Base-by-base conservation (phyloP, 2,329 filamentous ascomycete species). In the Huntiella abstrusa region DNA sequence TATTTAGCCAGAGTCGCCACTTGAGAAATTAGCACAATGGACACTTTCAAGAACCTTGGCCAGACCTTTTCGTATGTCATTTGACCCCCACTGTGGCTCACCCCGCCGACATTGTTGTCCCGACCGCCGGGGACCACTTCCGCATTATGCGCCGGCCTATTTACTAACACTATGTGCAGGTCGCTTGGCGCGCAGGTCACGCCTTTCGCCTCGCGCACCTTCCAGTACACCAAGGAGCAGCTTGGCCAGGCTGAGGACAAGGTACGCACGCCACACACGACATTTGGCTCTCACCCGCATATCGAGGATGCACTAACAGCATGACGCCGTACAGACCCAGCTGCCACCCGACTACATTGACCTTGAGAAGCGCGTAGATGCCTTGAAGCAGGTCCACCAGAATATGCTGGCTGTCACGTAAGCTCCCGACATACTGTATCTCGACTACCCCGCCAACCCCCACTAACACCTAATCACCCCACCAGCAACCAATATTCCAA, bases 151-250 rank as follows among this genome's bases (percentile, higher is more conserved):
- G 22, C 22, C 22, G 22, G 22, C 10, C 22, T 10, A 10, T 7
- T 28, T 28, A 10, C 22, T 28, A 28, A 28, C 22, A 40, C 38
- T 7, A 33, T 12, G 7, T 22, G 36, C 56, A 70, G 69, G 59
- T 70, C 67, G 59, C 61, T 76, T 58, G 87, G 86, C 59, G 80
- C 83, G 53, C 79, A 80, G 55, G 83, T 96, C 64, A 86, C 84
- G 54, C 91, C 91, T 33, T 94, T 93, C 61, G 86, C 87, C 53
- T 82, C 85, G 58, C 82, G 88, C 59, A 95, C 86, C 48, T 85
- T 93, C 64, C 91, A 98, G 69, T 92, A 88, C 69, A 84, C 94
- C 62, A 95, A 93, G 71, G 91, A 98, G 67, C 87, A 95, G 67
- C 75, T 96, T 52, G 91, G 91, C 44, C 84, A 92, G 65, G 84